Conservation (phyloP, 1,284 basidiomycete species). For the Ganoderma lingzhi region DNA sequence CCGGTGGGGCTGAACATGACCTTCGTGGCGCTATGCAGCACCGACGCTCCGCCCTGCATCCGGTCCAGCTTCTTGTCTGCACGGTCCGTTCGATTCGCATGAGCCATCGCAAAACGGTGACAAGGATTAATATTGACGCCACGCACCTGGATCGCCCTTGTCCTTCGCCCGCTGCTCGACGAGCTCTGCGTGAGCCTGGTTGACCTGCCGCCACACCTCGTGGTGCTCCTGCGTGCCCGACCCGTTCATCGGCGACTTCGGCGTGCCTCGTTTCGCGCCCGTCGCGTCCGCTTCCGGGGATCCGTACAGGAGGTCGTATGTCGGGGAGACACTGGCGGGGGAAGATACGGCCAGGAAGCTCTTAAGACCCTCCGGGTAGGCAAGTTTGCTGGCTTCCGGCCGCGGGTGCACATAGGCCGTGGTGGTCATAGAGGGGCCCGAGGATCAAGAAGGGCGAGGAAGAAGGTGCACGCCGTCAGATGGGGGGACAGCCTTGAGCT, state of each 20-base stretch:
- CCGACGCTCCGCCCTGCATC: constrained; percentile 2
- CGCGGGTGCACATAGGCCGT: background rate
- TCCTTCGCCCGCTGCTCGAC: background rate
- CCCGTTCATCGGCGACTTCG: background rate
- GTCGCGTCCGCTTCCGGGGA: background rate
- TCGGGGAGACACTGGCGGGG: constrained; percentile 7
- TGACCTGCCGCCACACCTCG: constrained; percentile 9
- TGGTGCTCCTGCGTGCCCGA: constrained; percentile 1
- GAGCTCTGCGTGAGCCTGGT: constrained; percentile 3
- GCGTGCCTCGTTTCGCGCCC: background rate
- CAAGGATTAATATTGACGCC: background rate
- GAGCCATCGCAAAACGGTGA: background rate
- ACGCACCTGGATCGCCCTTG: constrained; percentile 15
- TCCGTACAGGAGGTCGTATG: constrained; percentile 12
- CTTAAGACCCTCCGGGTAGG: background rate
- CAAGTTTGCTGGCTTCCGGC: background rate
- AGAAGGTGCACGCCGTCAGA: background rate
- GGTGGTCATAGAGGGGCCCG: background rate
- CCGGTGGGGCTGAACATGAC: background rate
- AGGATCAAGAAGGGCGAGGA: background rate
- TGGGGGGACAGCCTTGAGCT: background rate
- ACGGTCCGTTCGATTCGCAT: background rate
- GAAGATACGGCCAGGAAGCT: background rate
- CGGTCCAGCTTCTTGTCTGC: constrained; percentile 16
- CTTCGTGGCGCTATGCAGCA: constrained; percentile 9